Evolutionary conservation across 2,329 filamentous ascomycete genomes (phyloP).

Genomic region (Nemania abortiva): DNA sequence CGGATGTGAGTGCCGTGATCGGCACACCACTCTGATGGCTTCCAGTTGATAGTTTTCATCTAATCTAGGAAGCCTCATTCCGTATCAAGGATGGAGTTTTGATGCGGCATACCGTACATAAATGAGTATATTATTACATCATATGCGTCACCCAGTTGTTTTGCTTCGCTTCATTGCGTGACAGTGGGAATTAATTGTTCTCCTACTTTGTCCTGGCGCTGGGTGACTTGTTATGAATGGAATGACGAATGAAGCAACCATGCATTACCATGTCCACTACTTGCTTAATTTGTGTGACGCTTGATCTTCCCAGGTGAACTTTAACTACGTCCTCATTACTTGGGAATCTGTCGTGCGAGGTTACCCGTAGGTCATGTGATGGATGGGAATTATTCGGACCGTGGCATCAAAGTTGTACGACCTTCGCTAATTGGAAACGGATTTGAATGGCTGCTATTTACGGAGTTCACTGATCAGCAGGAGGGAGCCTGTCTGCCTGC

Average conservation of each 20-base stretch:
- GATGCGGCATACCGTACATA: conserved; percentile 31
- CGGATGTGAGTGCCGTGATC: conserved; percentile 32
- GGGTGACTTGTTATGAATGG: conserved; percentile 35
- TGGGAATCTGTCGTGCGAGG: background rate
- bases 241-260: conserved; percentile 30
- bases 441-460: background rate
- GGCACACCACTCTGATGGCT: conserved; percentile 37
- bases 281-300: background rate
- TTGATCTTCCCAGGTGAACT: background rate
- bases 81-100: conserved; percentile 26
- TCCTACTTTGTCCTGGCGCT: conserved; percentile 4
- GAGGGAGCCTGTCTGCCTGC: too few relatives aligned
- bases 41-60: conserved; percentile 16
- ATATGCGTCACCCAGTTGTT: conserved; percentile 32
- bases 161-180: conserved; percentile 13
- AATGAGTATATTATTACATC: conserved; percentile 27
- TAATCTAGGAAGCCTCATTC: conserved; percentile 36
- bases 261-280: conserved; percentile 3
- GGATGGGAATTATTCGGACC: background rate
- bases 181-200: conserved; percentile 14
- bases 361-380: background rate
- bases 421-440: background rate
- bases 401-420: background rate
- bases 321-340: background rate
- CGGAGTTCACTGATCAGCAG: too few relatives aligned